These are phyloP conservation scores for Yamadazyma paraphyllophila DNA, from an alignment of 805 yeast species.

Conservation along the genomic window DNA sequence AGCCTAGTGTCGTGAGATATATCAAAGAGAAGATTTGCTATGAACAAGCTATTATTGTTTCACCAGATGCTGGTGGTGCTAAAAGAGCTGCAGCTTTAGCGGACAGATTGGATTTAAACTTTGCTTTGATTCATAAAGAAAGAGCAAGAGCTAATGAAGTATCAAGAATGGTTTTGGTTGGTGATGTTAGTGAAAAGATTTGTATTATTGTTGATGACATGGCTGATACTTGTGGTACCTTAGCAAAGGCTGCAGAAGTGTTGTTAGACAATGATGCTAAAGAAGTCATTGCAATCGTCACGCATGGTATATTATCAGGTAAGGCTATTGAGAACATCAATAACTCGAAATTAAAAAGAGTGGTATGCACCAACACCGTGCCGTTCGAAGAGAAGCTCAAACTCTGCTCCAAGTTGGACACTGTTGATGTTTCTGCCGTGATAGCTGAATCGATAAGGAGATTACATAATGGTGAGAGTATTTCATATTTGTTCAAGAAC, in stretches of 20 bases:
- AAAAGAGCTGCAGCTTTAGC: conserved; percentile 94
- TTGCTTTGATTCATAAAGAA: conserved; percentile 95
- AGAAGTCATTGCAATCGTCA: conserved; percentile 87
- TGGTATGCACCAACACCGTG: conserved; percentile 91
- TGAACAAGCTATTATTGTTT: conserved; percentile 71
- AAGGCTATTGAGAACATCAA: conserved; percentile 73
- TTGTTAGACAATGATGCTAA: conserved; percentile 77
- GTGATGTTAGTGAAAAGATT: conserved; percentile 81
- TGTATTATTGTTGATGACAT: conserved; percentile 92
- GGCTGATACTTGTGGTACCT: conserved; percentile 98
- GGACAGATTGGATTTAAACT: conserved; percentile 85
- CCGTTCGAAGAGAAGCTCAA: conserved; percentile 69
- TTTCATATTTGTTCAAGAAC: conserved; percentile 79
- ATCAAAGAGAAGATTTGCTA: conserved; percentile 61
- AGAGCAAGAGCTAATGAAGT: conserved; percentile 94
- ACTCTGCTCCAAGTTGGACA: conserved; percentile 66
- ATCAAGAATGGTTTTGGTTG: conserved; percentile 91
- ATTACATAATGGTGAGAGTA: conserved; percentile 93
- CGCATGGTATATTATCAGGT: conserved; percentile 92
- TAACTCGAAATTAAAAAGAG: conserved; percentile 61
- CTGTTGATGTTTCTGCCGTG: conserved; percentile 80
- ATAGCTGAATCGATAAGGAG: conserved; percentile 93
- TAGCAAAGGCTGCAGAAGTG: conserved; percentile 91
- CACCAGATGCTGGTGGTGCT: conserved; percentile 99
- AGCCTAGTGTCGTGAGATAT: conserved; percentile 83